Percentiles rank a stretch among this genome's conserved stretches.
phyloP scores from a whole-genome alignment of 2,329 filamentous ascomycete species.

The Clonostachys rhizophaga region DNA sequence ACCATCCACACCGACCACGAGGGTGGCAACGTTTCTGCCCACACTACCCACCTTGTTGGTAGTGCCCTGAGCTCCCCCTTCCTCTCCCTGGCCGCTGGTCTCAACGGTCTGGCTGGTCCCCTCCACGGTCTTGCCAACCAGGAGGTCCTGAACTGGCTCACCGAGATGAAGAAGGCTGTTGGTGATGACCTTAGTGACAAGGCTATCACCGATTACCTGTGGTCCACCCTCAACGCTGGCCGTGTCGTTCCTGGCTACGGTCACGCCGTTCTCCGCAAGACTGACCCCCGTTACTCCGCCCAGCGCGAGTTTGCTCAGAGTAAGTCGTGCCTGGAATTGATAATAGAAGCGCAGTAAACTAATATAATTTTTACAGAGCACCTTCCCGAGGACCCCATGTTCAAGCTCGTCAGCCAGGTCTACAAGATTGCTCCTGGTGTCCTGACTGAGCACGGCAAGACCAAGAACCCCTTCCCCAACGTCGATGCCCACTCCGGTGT shows the following conservation, averaged over 20 bases:
- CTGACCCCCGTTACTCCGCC: conserved; percentile 96
- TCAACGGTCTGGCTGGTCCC: conserved; percentile 96
- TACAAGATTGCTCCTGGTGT: conserved; percentile 99
- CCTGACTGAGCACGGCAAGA: conserved; percentile 99
- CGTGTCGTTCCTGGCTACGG: conserved; percentile 98
- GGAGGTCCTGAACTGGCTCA: conserved; percentile 98
- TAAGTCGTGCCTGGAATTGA: conserved; percentile 12
- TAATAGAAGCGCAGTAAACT: not conserved
- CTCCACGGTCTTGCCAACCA: conserved; percentile 99
- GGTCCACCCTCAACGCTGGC: conserved; percentile 91
- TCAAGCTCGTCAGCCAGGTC: conserved; percentile 99
- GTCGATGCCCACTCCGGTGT: conserved; percentile 99
- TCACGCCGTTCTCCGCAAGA: conserved; percentile 99
- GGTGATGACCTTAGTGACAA: conserved; percentile 94
- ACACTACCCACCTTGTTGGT: conserved; percentile 98
- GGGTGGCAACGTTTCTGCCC: conserved; percentile 96
- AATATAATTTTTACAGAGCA: conserved; percentile 50
- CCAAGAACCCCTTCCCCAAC: conserved; percentile 99
- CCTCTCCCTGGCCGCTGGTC: conserved; percentile 91
- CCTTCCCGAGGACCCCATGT: conserved; percentile 96
- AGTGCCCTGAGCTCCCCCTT: conserved; percentile 95
- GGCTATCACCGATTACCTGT: conserved; percentile 97
- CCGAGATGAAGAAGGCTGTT: conserved; percentile 94
- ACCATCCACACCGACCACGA: conserved; percentile 99
- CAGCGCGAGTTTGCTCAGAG: conserved; percentile 92